Base-by-base conservation (phyloP, 306 rosid species). In the Amphicarpaea edgeworthii region DNA sequence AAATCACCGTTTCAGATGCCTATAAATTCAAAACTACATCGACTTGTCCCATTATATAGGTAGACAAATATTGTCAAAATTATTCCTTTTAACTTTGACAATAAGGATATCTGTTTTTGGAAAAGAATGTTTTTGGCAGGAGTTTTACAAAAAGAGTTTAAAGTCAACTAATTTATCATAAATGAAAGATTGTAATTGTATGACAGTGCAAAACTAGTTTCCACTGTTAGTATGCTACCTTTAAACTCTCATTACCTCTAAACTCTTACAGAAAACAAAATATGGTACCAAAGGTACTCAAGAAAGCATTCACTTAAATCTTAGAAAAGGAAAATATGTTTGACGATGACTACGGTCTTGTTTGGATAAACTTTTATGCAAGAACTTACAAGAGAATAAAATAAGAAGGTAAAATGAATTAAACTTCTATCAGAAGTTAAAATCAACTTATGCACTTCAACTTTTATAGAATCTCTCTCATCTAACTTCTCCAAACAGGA, bases 1-100 rank as follows among this genome's bases (percentile, higher is more conserved):
- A 76, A 34, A 51, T 51, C 19, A 6, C 32, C 20, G 9, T 15
- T 34, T 37, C 42, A 55, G 28, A 24, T 37, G 77, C 67, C 50
- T 53, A 69, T 38, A 68, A 53, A 70, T 70, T 70, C 23, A 57
- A 30, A 59, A 28, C 43, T 59, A 49, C 45, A 62, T 79, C 21
- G 50, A 37, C 32, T 34, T 2, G 16, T 42, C 43, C 30, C 61
- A 26, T n/a, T 5, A 76, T 11, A 69, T 64, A 71, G 50, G 21
- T 20, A 34, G 46, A 70, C 21, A 43, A 32, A 19, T 20, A 37
- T 51, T 9, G 2, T n/a, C n/a, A n/a, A n/a, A n/a, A n/a, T n/a
- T n/a, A n/a, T n/a, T n/a, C n/a, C n/a, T n/a, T n/a, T n/a, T n/a
- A n/a, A n/a, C n/a, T 73, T 70, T 79, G 26, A 59, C 42, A 8